Evolutionary conservation across 768 basidiomycete species (phyloP).

Genomic region (Suillus weaverae): DNA sequence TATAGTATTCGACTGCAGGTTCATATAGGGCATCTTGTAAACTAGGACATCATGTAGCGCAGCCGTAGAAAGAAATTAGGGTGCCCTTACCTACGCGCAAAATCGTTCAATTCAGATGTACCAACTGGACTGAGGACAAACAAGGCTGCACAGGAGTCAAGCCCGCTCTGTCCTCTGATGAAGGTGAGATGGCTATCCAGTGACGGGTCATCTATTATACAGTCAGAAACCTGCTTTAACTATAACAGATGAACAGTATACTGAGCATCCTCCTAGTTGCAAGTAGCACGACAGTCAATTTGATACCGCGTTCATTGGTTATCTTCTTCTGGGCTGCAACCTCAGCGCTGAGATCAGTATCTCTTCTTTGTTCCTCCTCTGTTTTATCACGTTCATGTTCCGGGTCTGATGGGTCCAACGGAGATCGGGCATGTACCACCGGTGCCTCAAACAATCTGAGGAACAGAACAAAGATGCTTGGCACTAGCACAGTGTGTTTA

Average conservation of each 20-base stretch:
- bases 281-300: conserved; percentile 91
- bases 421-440: conserved; percentile 44
- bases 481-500: conserved; percentile 90
- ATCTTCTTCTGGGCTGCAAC: conserved; percentile 77
- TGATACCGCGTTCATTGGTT: conserved; percentile 84
- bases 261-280: conserved; percentile 88
- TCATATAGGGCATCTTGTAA: conserved; percentile 89
- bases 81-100: conserved; percentile 67
- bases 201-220: conserved; percentile 71
- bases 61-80: not conserved
- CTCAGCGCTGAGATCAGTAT: conserved; percentile 77
- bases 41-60: conserved; percentile 36
- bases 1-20: conserved; percentile 91
- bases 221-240: not conserved
- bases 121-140: conserved; percentile 95
- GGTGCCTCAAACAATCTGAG: conserved; percentile 76
- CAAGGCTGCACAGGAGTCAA: conserved; percentile 89
- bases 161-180: conserved; percentile 82
- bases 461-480: conserved; percentile 93
- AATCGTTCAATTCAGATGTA: conserved; percentile 82
- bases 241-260: conserved; percentile 35
- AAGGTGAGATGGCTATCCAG: conserved; percentile 83
- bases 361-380: conserved; percentile 69
- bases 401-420: conserved; percentile 52
- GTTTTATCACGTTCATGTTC: conserved; percentile 58